Evolutionary conservation across 306 rosid genomes (phyloP).

Genomic region (Cucurbita moschata): DNA sequence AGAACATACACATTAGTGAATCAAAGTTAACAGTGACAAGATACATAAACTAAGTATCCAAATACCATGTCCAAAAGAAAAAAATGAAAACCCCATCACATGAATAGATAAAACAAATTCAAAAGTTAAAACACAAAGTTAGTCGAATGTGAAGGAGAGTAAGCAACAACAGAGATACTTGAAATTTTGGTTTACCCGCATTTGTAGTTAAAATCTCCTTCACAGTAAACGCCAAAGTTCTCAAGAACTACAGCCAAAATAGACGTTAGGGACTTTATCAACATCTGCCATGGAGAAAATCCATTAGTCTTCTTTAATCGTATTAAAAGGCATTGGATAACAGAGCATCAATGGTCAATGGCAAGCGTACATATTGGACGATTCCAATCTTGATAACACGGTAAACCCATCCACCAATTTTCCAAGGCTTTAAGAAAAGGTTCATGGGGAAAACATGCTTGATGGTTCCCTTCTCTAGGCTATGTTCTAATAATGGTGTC

Average conservation of each 20-base stretch:
- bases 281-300: slow-evolving; percentile 53
- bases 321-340: slow-evolving; percentile 6
- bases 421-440: slow-evolving; percentile 74
- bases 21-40: not conserved
- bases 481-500: slow-evolving; percentile 53
- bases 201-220: slow-evolving; percentile 78
- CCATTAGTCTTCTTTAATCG: slow-evolving; percentile 8
- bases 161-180: not conserved
- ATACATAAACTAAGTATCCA: not conserved
- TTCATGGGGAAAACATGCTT: slow-evolving; percentile 86
- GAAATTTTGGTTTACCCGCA: slow-evolving; percentile 62
- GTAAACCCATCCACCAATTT: slow-evolving; percentile 72
- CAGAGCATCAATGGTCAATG: not conserved
- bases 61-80: not conserved
- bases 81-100: not conserved
- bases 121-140: not conserved
- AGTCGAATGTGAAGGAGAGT: not conserved
- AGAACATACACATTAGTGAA: not conserved
- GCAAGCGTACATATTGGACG: slow-evolving; percentile 88
- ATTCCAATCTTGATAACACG: slow-evolving; percentile 88
- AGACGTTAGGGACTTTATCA: slow-evolving; percentile 71
- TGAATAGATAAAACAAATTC: not conserved
- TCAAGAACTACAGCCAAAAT: slow-evolving; percentile 76
- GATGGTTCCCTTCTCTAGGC: slow-evolving; percentile 44
- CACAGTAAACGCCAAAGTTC: slow-evolving; percentile 82